phyloP scores from a whole-genome alignment of 352 stramenopile species.

The Thraustotheca clavata region DNA sequence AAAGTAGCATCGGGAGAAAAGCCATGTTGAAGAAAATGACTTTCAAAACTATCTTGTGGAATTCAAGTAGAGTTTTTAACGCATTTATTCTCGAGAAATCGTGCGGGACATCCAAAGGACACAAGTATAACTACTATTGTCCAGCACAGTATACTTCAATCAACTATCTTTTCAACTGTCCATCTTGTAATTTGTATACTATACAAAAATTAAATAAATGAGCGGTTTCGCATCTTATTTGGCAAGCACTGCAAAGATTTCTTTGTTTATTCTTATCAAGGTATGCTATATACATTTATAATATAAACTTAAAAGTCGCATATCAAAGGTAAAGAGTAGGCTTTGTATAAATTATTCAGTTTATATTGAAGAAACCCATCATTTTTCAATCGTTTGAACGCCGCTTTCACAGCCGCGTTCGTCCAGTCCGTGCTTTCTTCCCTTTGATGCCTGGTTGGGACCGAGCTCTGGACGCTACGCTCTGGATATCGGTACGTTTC shows the following conservation, averaged over 20 bases:
- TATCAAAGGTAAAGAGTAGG: background rate
- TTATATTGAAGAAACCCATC: background rate
- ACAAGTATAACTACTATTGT: no score
- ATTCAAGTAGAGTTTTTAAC: no score
- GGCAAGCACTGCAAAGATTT: no score
- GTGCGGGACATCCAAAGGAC: no score
- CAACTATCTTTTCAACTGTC: no score
- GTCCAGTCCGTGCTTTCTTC: background rate
- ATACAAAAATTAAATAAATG: background rate
- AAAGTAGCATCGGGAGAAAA: no score
- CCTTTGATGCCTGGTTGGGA: slow-evolving; percentile 17
- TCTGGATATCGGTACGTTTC: slow-evolving; percentile 19
- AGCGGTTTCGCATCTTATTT: background rate
- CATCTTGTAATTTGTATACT: background rate
- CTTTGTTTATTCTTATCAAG: no score
- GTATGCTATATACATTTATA: no score
- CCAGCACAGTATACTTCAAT: no score
- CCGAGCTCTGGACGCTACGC: slow-evolving; percentile 19
- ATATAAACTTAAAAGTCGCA: background rate
- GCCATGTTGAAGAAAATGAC: no score
- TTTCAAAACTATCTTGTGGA: no score
- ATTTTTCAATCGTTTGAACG: background rate
- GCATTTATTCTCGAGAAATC: no score
- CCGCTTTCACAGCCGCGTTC: background rate
- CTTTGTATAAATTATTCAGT: background rate